Evolutionary conservation across 306 rosid genomes (phyloP), one percentile per base, ranked within the genome.

Genomic region (Aeschynomene evenia): DNA sequence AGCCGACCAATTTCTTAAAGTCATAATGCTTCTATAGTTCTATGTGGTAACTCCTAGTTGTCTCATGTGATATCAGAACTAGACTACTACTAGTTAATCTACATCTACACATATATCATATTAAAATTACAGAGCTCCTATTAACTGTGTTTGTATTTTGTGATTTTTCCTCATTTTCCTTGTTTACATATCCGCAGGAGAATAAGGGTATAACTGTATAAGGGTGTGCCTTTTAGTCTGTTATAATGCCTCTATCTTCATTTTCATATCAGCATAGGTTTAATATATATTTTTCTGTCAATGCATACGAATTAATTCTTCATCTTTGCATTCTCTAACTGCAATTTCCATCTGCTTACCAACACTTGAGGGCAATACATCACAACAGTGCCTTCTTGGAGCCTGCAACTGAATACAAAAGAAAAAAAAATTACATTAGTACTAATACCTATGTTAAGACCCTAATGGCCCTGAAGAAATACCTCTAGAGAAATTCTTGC

Each of bases 361-460:
- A 31, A 54, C 68, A 0, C 80, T 66, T 9, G 97, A 82, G 39
- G 89, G 85, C 74, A 87, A 56, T 22, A 94, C 82, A 46, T 91
- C 91, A 66, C 98, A 94, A 23, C 98, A 90, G 2, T 94, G 97
- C 77, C 97, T 87, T 73, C 98, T 87, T 18, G 91, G 97, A 40
- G 98, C 96, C 78, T 74, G 81, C 92, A 90, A 79, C 96, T 90
- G 91, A 76, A 72, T 37, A 46, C 61, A 73, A 73, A 63, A 70
- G n/a, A 69, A 22, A 8, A 13, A 69, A 22, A 8, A 13, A 5
- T 42, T 36, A 37, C 68, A 9, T 54, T 18, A 80, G 73, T 36
- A 54, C 45, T 48, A 55, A 33, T 34, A 68, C 22, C 28, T 42
- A 68, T 40, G 33, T 75, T 3, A 58, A 23, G 3, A 58, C 11